A percentile compares a stretch with the other conserved stretches of the same genome.
Evolutionary conservation across 1,139 yeast genomes (phyloP).

Genomic region (Sporopachydermia cereana): DNA sequence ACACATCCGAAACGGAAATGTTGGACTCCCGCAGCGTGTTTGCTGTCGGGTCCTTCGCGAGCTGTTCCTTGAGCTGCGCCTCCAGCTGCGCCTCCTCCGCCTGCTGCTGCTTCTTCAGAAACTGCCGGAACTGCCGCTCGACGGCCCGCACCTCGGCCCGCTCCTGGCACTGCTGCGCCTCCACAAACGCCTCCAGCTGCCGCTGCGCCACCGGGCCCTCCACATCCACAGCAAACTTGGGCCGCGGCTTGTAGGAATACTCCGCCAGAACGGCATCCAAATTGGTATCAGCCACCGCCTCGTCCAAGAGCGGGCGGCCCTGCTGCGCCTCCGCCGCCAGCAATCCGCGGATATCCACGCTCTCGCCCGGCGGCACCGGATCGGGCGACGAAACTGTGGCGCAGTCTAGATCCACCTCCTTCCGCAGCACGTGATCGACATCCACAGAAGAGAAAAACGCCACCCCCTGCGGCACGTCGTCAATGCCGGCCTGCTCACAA

Average conservation of each 20-base stretch:
- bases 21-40: too few species aligned
- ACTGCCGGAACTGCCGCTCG: not conserved
- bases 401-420: constrained; percentile 83
- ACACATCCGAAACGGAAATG: too few species aligned
- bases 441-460: constrained; percentile 95
- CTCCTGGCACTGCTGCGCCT: not conserved
- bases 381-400: constrained; percentile 76
- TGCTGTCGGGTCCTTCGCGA: too few species aligned
- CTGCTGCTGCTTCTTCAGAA: not conserved
- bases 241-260: not conserved
- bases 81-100: too few species aligned
- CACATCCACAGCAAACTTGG: not conserved
- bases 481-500: constrained; percentile 82
- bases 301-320: constrained; percentile 9
- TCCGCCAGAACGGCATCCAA: not conserved
- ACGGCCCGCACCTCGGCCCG: not conserved
- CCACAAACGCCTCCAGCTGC: constrained; percentile 1
- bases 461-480: constrained; percentile 85
- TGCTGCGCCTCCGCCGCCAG: constrained; percentile 18
- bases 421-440: constrained; percentile 74
- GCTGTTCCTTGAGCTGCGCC: too few species aligned
- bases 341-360: constrained; percentile 47
- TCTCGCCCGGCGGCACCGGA: constrained; percentile 71
- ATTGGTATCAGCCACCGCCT: not conserved
- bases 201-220: not conserved